Base-by-base conservation (phyloP, 345 rosid genomes). In the Populus alba region DNA sequence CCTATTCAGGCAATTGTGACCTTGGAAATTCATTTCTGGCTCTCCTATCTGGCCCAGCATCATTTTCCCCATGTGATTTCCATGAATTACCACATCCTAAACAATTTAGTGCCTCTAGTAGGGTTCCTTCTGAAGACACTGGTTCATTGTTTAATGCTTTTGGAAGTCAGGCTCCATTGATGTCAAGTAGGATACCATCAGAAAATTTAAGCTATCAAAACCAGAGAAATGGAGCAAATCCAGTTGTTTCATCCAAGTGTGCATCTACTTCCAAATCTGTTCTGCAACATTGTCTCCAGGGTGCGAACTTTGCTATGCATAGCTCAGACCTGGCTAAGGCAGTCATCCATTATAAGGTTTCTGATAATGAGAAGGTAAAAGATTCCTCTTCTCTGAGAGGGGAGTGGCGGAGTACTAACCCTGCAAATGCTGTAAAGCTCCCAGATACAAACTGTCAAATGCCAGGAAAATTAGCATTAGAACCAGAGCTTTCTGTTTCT, bases 1-100 rank as follows among this genome's bases (percentile, higher is more conserved):
- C 86, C 23, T 59, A 77, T 31, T 68, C 77, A 33, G 80, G 43
- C 66, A 37, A 70, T 72, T 18, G 51, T 35, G 83, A 86, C 33
- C 2, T 63, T 17, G 83, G 83, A 66, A 86, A 72, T 86, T 87
- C 87, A 25, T 86, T 86, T 77, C 74, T 83, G 66, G 86, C 88
- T 78, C 82, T 83, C 31, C 82, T 85, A 73, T 87, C 86, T 27
- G 87, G 86, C 67, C 78, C 86, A 2, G 72, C 84, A 38, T 81
- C 89, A 16, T 27, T 82, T 41, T 71, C 83, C 75, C 85, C 81
- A 65, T 73, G 79, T 76, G 85, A 89, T 74, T 73, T 73, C 61
- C 85, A 81, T 75, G 85, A 82, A 47, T 70, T 69, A 22, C 76
- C 82, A 41, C 78, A 82, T 78, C 68, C 68, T 49, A 85, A 87